These are phyloP conservation scores for Pinus taeda DNA, from an alignment of 75 land plant genomes.

Conservation along the genomic window DNA sequence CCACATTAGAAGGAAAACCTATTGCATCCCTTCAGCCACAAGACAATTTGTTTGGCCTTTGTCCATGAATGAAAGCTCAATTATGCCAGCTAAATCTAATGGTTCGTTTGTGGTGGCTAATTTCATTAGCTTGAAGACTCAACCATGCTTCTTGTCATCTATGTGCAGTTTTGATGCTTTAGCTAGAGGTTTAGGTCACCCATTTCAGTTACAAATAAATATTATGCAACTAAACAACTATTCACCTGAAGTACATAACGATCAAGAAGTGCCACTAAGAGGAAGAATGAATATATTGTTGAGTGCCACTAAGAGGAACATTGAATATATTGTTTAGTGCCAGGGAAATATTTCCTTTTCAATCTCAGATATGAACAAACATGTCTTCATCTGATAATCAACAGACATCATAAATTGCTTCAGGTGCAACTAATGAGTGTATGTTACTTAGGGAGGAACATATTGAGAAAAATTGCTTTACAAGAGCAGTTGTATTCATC, in stretches of 20 bases:
- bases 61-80: not conserved
- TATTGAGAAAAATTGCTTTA: not conserved
- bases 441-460: too few species aligned
- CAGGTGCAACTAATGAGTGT: too few species aligned
- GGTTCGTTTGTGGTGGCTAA: not conserved
- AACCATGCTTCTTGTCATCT: not conserved
- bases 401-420: too few species aligned
- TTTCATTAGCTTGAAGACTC: not conserved
- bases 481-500: not conserved
- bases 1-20: conserved; percentile 3
- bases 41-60: not conserved
- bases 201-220: not conserved
- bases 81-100: not conserved
- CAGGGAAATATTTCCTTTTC: too few species aligned
- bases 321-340: not conserved
- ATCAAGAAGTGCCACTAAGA: not conserved
- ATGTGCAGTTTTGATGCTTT: not conserved
- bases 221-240: not conserved
- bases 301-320: not conserved
- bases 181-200: not conserved
- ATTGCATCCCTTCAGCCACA: not conserved
- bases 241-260: not conserved
- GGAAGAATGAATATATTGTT: not conserved
- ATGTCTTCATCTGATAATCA: too few species aligned
- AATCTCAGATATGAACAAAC: too few species aligned